phyloP scores from a whole-genome alignment of 2,329 filamentous ascomycete genomes.

The Exophiala xenobiotica region DNA sequence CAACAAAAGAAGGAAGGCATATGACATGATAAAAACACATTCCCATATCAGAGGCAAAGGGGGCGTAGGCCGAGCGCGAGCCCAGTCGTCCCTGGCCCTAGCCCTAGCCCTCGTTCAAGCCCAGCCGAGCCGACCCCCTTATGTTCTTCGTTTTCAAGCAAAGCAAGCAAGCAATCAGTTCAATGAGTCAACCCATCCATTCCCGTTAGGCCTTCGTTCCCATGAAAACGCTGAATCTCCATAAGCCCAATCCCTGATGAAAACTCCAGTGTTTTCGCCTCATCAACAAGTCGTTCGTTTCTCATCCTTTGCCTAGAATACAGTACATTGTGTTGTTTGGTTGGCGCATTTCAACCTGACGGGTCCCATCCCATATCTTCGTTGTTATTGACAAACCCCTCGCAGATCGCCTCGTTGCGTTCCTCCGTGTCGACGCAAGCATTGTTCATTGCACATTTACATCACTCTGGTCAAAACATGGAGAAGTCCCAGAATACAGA shows the following conservation, averaged over 20 bases:
- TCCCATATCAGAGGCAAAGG: neutral
- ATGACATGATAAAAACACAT: neutral
- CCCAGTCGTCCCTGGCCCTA: neutral
- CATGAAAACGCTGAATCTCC: neutral
- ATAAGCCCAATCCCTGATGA: neutral
- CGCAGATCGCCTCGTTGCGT: too few species aligned
- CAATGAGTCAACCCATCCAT: too few species aligned
- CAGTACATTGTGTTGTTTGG: neutral
- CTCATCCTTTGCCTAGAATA: constrained; percentile 1
- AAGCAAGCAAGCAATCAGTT: neutral
- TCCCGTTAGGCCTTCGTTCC: neutral
- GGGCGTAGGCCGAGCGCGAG: neutral
- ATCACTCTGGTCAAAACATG: too few species aligned
- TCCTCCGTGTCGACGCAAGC: too few species aligned
- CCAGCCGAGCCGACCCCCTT: neutral
- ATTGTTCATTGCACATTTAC: too few species aligned
- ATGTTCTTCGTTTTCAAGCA: neutral
- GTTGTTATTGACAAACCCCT: too few species aligned
- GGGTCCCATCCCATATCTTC: too few species aligned
- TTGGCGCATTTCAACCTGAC: neutral
- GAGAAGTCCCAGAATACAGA: too few species aligned
- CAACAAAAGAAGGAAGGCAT: neutral
- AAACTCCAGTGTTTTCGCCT: neutral
- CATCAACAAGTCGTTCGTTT: neutral
- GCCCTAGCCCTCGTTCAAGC: too few species aligned